These are phyloP conservation scores for Trematosphaeria pertusa DNA, from an alignment of 2,329 filamentous ascomycete species.

Conservation along the genomic window DNA sequence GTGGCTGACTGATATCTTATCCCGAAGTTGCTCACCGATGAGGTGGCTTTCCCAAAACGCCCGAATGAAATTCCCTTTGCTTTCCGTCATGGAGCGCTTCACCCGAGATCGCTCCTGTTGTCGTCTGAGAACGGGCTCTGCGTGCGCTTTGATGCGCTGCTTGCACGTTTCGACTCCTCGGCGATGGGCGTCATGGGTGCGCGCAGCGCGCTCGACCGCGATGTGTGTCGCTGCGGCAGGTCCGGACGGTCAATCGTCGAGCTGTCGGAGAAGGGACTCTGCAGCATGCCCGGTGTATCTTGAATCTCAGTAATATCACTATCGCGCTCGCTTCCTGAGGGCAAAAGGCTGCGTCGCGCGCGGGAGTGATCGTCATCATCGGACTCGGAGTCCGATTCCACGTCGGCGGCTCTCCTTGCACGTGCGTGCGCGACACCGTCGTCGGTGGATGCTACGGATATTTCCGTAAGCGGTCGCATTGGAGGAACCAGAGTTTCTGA, in stretches of 20 bases:
- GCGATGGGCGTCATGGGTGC: constrained; percentile 54
- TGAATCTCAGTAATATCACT: constrained; percentile 45
- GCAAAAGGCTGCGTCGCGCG: constrained; percentile 38
- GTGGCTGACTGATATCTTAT: constrained; percentile 17
- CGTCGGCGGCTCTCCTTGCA: constrained; percentile 31
- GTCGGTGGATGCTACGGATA: constrained; percentile 41
- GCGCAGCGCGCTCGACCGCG: constrained; percentile 33
- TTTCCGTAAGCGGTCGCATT: constrained; percentile 38
- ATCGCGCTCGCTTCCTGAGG: constrained; percentile 32
- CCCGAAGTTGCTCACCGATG: constrained; percentile 8
- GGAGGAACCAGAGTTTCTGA: constrained; percentile 30
- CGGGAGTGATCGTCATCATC: constrained; percentile 45
- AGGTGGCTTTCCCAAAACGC: constrained; percentile 18
- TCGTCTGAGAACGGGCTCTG: constrained; percentile 45
- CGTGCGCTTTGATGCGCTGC: constrained; percentile 37
- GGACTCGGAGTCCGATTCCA: constrained; percentile 42
- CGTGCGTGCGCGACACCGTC: constrained; percentile 41
- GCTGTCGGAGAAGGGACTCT: constrained; percentile 47
- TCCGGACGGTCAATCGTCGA: constrained; percentile 35
- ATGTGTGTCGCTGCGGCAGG: constrained; percentile 39
- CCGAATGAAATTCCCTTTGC: not conserved
- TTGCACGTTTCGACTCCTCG: constrained; percentile 53
- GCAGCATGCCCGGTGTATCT: constrained; percentile 40
- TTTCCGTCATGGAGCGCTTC: too few relatives aligned
- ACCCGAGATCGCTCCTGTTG: constrained; percentile 35